Percentiles rank a stretch among this genome's conserved stretches.
phyloP scores from a whole-genome alignment of 495 filamentous ascomycete genomes.

The Hyaloscypha finlandica region DNA sequence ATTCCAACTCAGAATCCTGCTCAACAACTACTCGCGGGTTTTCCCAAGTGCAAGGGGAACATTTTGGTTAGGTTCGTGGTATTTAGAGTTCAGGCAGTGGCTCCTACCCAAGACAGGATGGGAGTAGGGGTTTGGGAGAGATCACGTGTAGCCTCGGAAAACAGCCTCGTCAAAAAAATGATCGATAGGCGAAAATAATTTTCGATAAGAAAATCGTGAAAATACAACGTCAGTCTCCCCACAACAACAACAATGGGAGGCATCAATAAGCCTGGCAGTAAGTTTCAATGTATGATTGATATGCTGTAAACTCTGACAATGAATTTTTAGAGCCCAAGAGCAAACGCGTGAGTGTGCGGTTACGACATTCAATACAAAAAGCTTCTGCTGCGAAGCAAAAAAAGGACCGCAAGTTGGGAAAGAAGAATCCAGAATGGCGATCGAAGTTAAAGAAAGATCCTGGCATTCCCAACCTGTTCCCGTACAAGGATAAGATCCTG shows the following conservation, averaged over 20 bases:
- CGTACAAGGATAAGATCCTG: conserved; percentile 94
- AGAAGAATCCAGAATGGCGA: conserved; percentile 95
- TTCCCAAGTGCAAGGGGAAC: background rate
- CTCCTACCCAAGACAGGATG: background rate
- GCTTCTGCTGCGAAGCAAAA: conserved; percentile 86
- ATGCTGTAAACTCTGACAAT: background rate
- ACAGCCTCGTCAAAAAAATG: background rate
- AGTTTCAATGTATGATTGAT: conserved; percentile 8
- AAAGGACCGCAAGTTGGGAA: conserved; percentile 83
- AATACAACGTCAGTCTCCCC: conserved; percentile 7
- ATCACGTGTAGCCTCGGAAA: background rate
- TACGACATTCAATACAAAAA: conserved; percentile 96
- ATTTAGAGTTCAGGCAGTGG: background rate
- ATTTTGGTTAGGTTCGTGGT: background rate
- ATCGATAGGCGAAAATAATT: conserved; percentile 16
- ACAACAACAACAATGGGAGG: conserved; percentile 30
- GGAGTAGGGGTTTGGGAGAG: background rate
- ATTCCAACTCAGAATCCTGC: background rate
- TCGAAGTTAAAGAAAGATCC: conserved; percentile 95
- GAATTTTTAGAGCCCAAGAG: conserved; percentile 76
- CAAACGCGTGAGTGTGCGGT: conserved; percentile 83
- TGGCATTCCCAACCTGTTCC: conserved; percentile 95
- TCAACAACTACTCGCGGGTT: background rate
- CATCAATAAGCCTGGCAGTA: conserved; percentile 34
- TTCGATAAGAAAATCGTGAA: conserved; percentile 24